Evolutionary conservation across 2,329 filamentous ascomycete genomes (phyloP), one percentile per base, ranked within the genome.

Genomic region (Xylaria sp.): DNA sequence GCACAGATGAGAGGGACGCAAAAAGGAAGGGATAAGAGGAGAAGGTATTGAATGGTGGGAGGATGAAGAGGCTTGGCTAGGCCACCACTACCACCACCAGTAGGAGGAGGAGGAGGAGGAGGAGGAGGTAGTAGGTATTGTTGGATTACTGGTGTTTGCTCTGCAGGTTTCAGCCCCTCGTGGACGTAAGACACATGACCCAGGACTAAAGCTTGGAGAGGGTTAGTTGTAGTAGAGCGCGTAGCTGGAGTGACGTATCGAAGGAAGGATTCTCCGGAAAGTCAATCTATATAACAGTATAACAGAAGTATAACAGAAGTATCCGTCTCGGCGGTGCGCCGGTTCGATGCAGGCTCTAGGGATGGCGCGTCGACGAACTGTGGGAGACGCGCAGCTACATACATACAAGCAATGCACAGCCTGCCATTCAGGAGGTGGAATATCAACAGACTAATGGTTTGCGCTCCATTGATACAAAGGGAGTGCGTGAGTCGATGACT

Each of bases 161-260:
- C 19, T 19, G 45, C 40, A 31, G 50, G 43, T 35, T 31, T 46
- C 19, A 23, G 35, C 23, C 31, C 49, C 49, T 21, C 17, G 35
- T 50, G 28, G 21, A 51, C 42, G 15, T 33, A 45, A 37, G 49
- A 45, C 60, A 45, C 49, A 59, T 63, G 60, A 61, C 58, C 58
- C 14, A 28, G 8, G 52, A 40, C 33, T 37, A 33, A n/a, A n/a
- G 17, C 50, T 38, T 12, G 21, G 15, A 45, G 15, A 43, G 25
- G 28, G 28, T 54, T 58, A 53, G 47, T 53, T n/a, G n/a, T n/a
- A n/a, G n/a, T n/a, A n/a, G n/a, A n/a, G 60, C 47, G 28, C 33
- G 49, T 25, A 49, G 19, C 54, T 37, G 53, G 25, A 43, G 52
- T 54, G 60, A 58, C 60, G 28, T 58, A 47, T n/a, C 11, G 47